Evolutionary conservation across 2,329 filamentous ascomycete genomes (phyloP).

Genomic region (Colletotrichum sp.): DNA sequence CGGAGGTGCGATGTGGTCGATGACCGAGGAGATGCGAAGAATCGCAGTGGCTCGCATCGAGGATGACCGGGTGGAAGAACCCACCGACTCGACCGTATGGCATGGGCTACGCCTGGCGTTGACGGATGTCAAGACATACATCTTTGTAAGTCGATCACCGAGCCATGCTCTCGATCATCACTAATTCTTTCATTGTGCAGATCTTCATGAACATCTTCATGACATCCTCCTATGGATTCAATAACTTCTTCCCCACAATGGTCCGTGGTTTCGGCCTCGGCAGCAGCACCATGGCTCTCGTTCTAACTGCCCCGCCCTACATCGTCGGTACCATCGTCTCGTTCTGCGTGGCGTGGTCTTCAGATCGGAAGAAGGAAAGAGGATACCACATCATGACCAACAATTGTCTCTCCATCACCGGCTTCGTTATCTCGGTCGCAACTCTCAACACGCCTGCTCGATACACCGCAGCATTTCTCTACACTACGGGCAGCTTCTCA

Average conservation of each 20-base stretch:
- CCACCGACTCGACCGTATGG: conserved; percentile 8
- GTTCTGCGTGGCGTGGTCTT: conserved; percentile 46
- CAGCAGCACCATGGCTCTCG: conserved; percentile 41
- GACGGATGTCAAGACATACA: conserved; percentile 14
- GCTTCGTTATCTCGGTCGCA: conserved; percentile 38
- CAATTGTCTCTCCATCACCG: conserved; percentile 41
- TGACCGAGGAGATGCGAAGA: conserved; percentile 31
- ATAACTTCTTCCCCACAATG: conserved; percentile 35
- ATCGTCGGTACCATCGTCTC: conserved; percentile 47
- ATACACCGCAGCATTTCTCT: conserved; percentile 39
- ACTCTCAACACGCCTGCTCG: conserved; percentile 34
- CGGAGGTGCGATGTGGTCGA: conserved; percentile 43
- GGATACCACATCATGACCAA: conserved; percentile 44
- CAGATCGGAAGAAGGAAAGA: conserved; percentile 45
- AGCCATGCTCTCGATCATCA: conserved; percentile 23
- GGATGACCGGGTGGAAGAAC: conserved; percentile 33
- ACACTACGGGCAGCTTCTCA: conserved; percentile 37
- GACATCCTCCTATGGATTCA: conserved; percentile 28
- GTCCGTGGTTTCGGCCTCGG: conserved; percentile 35
- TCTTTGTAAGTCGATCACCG: not conserved
- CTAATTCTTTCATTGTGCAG: conserved; percentile 13
- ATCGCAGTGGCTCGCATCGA: conserved; percentile 36
- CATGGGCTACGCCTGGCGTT: conserved; percentile 1
- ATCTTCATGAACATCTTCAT: conserved; percentile 33
- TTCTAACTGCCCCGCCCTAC: conserved; percentile 54